phyloP scores from a whole-genome alignment of 116 monocot genomes.

The Cymodocea nodosa region DNA sequence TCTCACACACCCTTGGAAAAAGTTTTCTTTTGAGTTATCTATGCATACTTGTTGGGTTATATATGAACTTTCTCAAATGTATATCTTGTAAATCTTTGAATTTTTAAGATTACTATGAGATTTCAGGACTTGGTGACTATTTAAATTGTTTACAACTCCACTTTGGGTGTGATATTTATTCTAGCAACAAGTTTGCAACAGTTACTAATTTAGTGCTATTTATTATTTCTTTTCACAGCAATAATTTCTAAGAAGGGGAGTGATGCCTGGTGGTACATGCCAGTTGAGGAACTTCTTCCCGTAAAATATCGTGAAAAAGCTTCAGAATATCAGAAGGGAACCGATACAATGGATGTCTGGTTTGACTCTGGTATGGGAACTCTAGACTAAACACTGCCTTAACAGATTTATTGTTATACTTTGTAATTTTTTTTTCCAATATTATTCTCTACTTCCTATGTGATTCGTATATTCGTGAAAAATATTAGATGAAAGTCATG shows the following conservation, averaged over 20 bases:
- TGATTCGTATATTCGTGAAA: no score
- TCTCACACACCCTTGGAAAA: no score
- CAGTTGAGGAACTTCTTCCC: conserved; percentile 87
- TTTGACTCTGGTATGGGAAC: conserved; percentile 82
- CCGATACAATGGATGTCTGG: conserved; percentile 99
- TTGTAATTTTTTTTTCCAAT: no score
- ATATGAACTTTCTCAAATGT: not conserved
- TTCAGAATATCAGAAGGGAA: conserved; percentile 72
- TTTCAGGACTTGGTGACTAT: no score
- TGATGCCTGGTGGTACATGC: conserved; percentile 99
- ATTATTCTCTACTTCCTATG: no score
- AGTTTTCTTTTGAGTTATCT: no score
- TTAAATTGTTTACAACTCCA: no score
- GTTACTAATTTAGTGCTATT: not conserved
- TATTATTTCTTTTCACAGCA: conserved; percentile 17
- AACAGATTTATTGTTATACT: not conserved
- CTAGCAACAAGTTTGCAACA: not conserved
- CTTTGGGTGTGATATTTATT: no score
- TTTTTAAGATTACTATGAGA: no score
- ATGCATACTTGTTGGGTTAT: no score
- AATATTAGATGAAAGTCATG: no score
- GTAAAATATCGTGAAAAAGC: conserved; percentile 62
- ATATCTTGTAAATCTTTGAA: no score
- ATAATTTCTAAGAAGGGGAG: conserved; percentile 70
- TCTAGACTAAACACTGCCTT: not conserved